Conservation (phyloP, 2,329 filamentous ascomycete genomes). For the Apiospora koreana region DNA sequence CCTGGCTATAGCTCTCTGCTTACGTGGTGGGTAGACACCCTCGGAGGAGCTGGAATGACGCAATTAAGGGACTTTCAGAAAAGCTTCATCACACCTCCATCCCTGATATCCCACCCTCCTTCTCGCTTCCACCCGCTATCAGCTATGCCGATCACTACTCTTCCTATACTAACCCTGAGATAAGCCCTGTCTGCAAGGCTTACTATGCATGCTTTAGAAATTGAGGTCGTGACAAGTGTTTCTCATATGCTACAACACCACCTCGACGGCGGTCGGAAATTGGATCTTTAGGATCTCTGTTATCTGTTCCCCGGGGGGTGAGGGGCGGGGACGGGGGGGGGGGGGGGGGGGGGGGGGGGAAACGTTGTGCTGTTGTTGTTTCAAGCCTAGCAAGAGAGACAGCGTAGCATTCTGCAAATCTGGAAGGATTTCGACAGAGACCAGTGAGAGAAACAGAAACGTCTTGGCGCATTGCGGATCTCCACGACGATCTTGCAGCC, state of each 20-base stretch:
- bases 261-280: neutral
- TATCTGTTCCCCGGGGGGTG: neutral
- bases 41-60: constrained; percentile 2
- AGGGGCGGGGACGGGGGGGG: no score
- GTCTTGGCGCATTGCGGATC: constrained; percentile 1
- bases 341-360: neutral
- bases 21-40: neutral
- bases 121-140: neutral
- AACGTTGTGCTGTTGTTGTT: neutral
- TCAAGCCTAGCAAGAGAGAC: neutral
- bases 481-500: constrained; percentile 8
- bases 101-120: neutral
- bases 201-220: neutral
- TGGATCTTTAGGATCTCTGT: neutral
- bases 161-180: neutral
- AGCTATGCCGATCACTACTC: neutral
- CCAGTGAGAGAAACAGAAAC: neutral
- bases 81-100: neutral
- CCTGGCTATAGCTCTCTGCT: neutral
- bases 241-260: neutral
- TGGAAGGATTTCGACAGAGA: neutral
- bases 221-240: neutral
- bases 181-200: constrained; percentile 4
- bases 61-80: neutral
- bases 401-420: neutral